Percentiles rank a stretch among this genome's conserved stretches.
phyloP scores from a whole-genome alignment of 805 yeast species.

The Scheffersomyces ergatensis region DNA sequence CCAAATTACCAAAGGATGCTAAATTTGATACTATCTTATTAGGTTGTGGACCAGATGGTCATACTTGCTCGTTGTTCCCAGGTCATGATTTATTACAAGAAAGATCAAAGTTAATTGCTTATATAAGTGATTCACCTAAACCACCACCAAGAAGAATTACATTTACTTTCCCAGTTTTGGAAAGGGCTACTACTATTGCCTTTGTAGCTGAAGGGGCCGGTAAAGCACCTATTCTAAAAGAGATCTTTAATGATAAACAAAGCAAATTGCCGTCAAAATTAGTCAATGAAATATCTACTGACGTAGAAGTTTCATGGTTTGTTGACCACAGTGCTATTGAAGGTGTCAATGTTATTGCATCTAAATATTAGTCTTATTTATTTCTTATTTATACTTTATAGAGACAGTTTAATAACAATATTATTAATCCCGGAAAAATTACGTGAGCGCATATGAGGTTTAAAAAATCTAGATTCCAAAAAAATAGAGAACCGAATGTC shows the following conservation, averaged over 20 bases:
- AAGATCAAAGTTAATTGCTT: slow-evolving; percentile 49
- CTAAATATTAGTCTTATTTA: slow-evolving; percentile 28
- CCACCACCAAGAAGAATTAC: slow-evolving; percentile 94
- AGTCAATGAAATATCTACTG: slow-evolving; percentile 54
- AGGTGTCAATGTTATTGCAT: slow-evolving; percentile 49
- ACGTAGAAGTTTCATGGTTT: slow-evolving; percentile 71
- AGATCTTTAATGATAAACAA: slow-evolving; percentile 58
- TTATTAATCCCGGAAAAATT: too few species aligned
- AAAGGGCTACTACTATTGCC: slow-evolving; percentile 52
- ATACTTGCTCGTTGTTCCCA: slow-evolving; percentile 91
- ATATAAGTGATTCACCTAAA: slow-evolving; percentile 82
- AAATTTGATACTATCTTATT: slow-evolving; percentile 66
- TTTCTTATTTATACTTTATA: not conserved
- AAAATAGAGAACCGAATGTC: too few species aligned
- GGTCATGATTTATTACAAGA: slow-evolving; percentile 69
- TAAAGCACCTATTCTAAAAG: slow-evolving; percentile 68
- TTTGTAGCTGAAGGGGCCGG: slow-evolving; percentile 90
- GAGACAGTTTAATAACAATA: too few species aligned
- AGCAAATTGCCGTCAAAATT: slow-evolving; percentile 66
- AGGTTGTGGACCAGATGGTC: slow-evolving; percentile 97
- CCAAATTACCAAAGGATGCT: slow-evolving; percentile 47
- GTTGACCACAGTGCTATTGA: slow-evolving; percentile 75
- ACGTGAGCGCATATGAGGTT: too few species aligned
- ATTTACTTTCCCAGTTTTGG: slow-evolving; percentile 75
- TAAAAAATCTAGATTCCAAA: too few species aligned